Evolutionary conservation across 148 eudicot species (phyloP), one percentile per base, ranked within the genome.

Genomic region (Spergularia marina): DNA sequence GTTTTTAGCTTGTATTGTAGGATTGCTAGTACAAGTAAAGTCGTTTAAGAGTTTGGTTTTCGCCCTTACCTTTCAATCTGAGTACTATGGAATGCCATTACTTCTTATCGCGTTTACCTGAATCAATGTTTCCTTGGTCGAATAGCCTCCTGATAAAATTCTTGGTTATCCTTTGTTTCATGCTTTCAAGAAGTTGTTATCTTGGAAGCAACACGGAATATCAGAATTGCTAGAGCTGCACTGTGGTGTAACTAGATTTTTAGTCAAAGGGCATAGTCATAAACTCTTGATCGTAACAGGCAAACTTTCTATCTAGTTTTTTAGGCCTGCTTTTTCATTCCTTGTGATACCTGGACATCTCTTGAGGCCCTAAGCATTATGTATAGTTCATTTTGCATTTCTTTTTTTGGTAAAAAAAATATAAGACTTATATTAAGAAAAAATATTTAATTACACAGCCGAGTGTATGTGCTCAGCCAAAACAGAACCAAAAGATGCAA

Each of bases 231-330:
- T 61, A 61, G 65, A 61, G 39, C 36, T 10, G 65, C 10, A 44
- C 20, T 23, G 49, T n/a, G 16, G 68, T 36, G 11, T 2, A 17
- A 12, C 47, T 64, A 36, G 68, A 34, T 18, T n/a, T 7, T 64
- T 0, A 4, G 3, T 67, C 30, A 66, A 47, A 16, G 53, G 40
- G 68, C 68, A 6, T 39, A 65, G 20, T 39, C 12, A 15, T 65
- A 39, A 16, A 65, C 44, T 39, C 12, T 14, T 65, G 15, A 16
- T 41, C 17, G 52, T 41, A 39, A 10, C 16, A 2, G 49, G 49
- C 17, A 36, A 13, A 30, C 61, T 9, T 60, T 60, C 36, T 60
- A 60, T 60, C 59, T 70, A 54, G 61, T 16, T 70, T 53, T 70
- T 20, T 1, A 53, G 60, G 30, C 21, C 73, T 53, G 49, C 12